Base-by-base conservation (phyloP, 228 moss, liverwort and hornwort genomes). In the Sphagnum magellanicum region DNA sequence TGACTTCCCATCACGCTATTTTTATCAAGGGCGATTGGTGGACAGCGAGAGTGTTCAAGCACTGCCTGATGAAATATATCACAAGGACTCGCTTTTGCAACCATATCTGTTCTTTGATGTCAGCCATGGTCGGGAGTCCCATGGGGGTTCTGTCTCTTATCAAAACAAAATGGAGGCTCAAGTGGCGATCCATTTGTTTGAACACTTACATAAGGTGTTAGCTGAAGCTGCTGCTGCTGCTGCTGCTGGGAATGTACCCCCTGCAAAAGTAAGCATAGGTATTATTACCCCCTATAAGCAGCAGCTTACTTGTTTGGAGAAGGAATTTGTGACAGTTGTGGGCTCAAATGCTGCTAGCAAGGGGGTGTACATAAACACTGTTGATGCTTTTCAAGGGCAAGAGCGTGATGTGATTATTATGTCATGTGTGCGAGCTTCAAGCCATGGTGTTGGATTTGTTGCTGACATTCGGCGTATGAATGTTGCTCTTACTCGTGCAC, bases 231-330 rank as follows among this genome's bases (percentile, higher is more conserved):
- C 32, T 32, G 32, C 32, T 46, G 75, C 32, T 46, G 75, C 75
- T 48, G 83, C 80, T 52, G 74, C 83, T 1, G 87, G 71, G 15
- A 60, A 79, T 59, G 86, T 77, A 4, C 81, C 87, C 66, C 72
- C 84, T 58, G 67, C 86, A 11, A 87, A 67, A 73, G 89, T 92
- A 59, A 85, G 92, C 4, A 94, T 98, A 13, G 98, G 98, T 53
- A 94, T 98, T 61, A 98, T 98, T 12, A 98, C 98, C 63, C 98
- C 98, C 71, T 98, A 98, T 69, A 98, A 98, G 80, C 98, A 98
- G 74, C 98, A 98, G 81, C 77, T 98, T 79, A 88, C 91, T 64
- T 98, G 94, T 72, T 72, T 98, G 79, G 94, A 98, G 67, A 82
- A 84, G 70, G 98, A 98, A 58, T 98, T 98, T 74, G 74, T 87